A percentile compares a stretch with the other conserved stretches of the same genome.
Conservation (phyloP, 169 alveolate genomes). For the Pseudocohnilembus persalinus region DNA sequence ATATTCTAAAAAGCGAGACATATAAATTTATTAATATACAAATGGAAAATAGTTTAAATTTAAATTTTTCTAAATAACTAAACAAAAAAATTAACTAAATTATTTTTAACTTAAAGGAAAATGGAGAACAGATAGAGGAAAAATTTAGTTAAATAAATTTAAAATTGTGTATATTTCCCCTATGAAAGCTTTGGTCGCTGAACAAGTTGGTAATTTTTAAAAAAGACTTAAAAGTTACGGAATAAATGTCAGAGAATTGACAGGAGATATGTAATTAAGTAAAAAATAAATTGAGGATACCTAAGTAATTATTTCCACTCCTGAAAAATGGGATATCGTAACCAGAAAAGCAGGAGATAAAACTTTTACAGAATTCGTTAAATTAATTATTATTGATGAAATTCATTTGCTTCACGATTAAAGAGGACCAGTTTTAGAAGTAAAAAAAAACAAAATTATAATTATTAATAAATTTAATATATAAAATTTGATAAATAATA, state of each 20-base stretch:
- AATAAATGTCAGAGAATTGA: constrained; percentile 93
- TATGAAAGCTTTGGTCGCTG: constrained; percentile 99
- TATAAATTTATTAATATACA: too few species aligned
- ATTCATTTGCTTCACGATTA: constrained; percentile 99
- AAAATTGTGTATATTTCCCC: constrained; percentile 99
- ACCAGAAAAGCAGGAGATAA: constrained; percentile 98
- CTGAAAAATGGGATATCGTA: constrained; percentile 99
- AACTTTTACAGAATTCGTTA: constrained; percentile 92
- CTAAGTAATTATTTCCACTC: constrained; percentile 98
- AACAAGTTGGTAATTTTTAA: constrained; percentile 79
- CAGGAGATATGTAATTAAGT: constrained; percentile 96
- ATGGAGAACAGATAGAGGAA: constrained; percentile 29
- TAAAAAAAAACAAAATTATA: too few species aligned
- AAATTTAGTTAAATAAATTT: constrained; percentile 84
- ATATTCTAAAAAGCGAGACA: too few species aligned
- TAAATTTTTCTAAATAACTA: too few species aligned
- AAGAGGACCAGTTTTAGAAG: constrained; percentile 99
- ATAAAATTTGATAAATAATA: too few species aligned
- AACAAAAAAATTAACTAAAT: too few species aligned
- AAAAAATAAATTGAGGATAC: constrained; percentile 97
- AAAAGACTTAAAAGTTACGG: constrained; percentile 73
- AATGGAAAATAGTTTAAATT: too few species aligned
- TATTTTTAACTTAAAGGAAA: too few species aligned
- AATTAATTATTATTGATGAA: constrained; percentile 99
- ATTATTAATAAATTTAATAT: too few species aligned